phyloP scores from a whole-genome alignment of 306 rosid species.

The Inga oerstediana region DNA sequence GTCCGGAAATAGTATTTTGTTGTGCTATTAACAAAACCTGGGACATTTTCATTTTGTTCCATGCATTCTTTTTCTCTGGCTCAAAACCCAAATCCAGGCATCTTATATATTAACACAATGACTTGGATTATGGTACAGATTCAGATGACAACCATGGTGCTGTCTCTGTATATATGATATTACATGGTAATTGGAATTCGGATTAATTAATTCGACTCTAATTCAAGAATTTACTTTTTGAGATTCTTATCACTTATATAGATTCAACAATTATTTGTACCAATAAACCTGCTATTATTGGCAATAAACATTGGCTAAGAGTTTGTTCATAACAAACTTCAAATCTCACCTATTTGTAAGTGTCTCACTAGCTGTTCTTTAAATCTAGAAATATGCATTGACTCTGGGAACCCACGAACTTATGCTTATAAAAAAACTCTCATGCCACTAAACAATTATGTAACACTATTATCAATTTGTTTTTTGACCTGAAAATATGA shows the following conservation, averaged over 20 bases:
- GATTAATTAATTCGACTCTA: background rate
- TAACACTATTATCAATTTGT: no score
- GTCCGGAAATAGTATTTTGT: no score
- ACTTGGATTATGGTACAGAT: slow-evolving; percentile 16
- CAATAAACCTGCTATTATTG: background rate
- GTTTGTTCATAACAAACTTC: no score
- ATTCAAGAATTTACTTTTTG: background rate
- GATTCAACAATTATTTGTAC: background rate
- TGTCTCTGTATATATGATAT: background rate
- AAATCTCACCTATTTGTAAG: no score
- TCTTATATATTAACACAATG: background rate
- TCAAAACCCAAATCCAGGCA: background rate
- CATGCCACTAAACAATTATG: no score
- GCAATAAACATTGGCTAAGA: no score
- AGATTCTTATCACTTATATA: background rate
- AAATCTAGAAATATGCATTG: no score
- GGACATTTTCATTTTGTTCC: slow-evolving; percentile 41
- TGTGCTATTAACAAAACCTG: slow-evolving; percentile 20
- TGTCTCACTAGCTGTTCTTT: no score
- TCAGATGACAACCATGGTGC: slow-evolving; percentile 1
- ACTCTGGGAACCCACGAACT: accelerated
- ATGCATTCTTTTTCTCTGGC: slow-evolving; percentile 15
- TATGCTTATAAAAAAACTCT: no score
- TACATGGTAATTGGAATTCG: background rate
- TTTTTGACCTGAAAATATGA: no score